Evolutionary conservation across 768 basidiomycete genomes (phyloP).

Genomic region (Chiua virens): DNA sequence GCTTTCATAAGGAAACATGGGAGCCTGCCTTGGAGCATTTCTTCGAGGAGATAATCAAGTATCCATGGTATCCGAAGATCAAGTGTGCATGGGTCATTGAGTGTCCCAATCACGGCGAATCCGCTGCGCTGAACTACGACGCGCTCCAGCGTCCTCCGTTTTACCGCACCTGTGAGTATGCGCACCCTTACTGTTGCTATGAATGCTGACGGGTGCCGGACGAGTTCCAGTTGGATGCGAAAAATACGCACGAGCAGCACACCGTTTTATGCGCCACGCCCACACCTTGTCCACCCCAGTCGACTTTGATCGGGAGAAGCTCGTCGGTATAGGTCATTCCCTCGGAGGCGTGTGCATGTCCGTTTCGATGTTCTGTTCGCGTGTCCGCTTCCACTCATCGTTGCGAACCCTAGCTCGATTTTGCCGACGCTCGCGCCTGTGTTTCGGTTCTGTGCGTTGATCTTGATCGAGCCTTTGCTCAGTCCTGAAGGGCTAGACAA

Average conservation of each 20-base stretch:
- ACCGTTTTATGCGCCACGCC: constrained; percentile 52
- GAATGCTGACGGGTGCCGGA: neutral
- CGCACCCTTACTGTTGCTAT: neutral
- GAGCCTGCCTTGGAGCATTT: constrained; percentile 56
- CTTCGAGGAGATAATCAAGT: constrained; percentile 33
- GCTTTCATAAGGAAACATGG: constrained; percentile 77
- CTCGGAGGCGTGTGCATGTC: constrained; percentile 67
- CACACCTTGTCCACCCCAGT: constrained; percentile 39
- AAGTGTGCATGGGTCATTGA: constrained; percentile 62
- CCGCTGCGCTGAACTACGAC: constrained; percentile 52
- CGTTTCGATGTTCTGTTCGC: constrained; percentile 11
- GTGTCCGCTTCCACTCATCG: neutral
- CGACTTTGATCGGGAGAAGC: constrained; percentile 48
- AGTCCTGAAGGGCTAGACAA: constrained; percentile 48
- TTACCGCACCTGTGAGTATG: constrained; percentile 44
- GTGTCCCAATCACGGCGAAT: constrained; percentile 72
- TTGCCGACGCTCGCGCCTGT: constrained; percentile 48
- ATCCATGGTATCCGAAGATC: constrained; percentile 10
- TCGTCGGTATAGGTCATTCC: constrained; percentile 70
- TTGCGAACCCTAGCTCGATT: constrained; percentile 43
- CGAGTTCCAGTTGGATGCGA: constrained; percentile 55
- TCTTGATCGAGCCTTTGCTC: constrained; percentile 67
- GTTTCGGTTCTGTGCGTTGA: constrained; percentile 48
- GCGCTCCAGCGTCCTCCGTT: constrained; percentile 44
- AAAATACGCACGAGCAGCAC: constrained; percentile 58